A percentile compares a stretch with the other conserved stretches of the same genome.
Evolutionary conservation across 73 alveolate genomes (phyloP).

Genomic region (Tetrahymena thermophila): DNA sequence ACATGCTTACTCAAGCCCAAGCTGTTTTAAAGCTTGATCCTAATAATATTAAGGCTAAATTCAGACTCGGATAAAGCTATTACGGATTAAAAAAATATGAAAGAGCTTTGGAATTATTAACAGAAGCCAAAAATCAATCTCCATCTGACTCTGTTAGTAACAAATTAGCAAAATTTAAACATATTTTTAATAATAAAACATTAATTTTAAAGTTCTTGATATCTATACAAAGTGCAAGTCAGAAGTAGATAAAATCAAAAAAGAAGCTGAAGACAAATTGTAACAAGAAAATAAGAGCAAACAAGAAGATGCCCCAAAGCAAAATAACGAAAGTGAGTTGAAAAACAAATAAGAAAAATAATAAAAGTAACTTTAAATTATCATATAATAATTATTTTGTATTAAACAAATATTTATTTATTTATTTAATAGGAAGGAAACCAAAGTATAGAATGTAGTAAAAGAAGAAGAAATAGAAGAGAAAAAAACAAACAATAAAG

Average conservation of each 20-base stretch:
- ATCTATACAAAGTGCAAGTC: slow-evolving; percentile 41
- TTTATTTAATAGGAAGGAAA: slow-evolving; percentile 23
- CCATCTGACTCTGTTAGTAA: slow-evolving; percentile 9
- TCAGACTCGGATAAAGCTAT: slow-evolving; percentile 62
- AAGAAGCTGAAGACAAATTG: slow-evolving; percentile 31
- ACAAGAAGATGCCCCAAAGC: slow-evolving; percentile 22
- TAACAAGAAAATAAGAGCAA: slow-evolving; percentile 41
- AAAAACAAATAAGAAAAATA: background rate
- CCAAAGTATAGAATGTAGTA: background rate
- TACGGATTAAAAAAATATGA: slow-evolving; percentile 53
- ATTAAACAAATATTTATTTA: background rate
- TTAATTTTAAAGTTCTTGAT: slow-evolving; percentile 38
- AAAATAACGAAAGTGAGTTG: slow-evolving; percentile 13
- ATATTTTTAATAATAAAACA: slow-evolving; percentile 23
- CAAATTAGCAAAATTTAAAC: background rate
- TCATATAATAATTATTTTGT: background rate
- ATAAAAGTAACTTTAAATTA: background rate
- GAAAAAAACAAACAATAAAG: slow-evolving; percentile 20
- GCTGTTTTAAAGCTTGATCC: slow-evolving; percentile 6
- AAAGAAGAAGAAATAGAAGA: slow-evolving; percentile 36
- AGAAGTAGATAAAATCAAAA: slow-evolving; percentile 42
- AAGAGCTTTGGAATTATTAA: slow-evolving; percentile 55
- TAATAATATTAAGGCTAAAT: slow-evolving; percentile 48
- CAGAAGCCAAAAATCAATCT: slow-evolving; percentile 44
- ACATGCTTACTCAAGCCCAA: background rate